Evolutionary conservation across 1,139 yeast species (phyloP).

Genomic region (Pichia sp.): DNA sequence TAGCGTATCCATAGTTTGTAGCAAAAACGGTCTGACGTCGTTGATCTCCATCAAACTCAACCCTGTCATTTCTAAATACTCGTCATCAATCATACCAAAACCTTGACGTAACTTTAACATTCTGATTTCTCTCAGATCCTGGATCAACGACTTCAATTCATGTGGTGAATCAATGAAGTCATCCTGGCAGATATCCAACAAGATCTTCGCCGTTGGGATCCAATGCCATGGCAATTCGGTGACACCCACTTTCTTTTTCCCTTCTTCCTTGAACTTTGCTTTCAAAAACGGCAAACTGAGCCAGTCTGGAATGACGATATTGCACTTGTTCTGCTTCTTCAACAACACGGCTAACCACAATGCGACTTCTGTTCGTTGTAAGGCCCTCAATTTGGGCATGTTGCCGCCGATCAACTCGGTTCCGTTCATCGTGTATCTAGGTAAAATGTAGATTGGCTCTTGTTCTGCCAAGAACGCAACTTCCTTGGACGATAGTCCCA

Average conservation of each 20-base stretch:
- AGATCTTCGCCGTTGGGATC: slow-evolving; percentile 74
- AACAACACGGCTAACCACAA: slow-evolving; percentile 85
- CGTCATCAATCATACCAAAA: slow-evolving; percentile 71
- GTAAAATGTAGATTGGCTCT: slow-evolving; percentile 67
- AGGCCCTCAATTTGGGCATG: slow-evolving; percentile 38
- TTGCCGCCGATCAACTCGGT: slow-evolving; percentile 55
- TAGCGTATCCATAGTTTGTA: slow-evolving; percentile 76
- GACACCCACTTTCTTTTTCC: slow-evolving; percentile 55
- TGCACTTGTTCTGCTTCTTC: slow-evolving; percentile 83
- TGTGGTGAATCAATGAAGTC: slow-evolving; percentile 70
- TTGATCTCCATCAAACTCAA: slow-evolving; percentile 82
- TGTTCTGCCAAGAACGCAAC: slow-evolving; percentile 85
- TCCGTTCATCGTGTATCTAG: slow-evolving; percentile 67
- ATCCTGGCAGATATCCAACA: slow-evolving; percentile 68
- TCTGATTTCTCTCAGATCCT: slow-evolving; percentile 83
- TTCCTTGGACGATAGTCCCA: slow-evolving; percentile 72
- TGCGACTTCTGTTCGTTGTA: slow-evolving; percentile 72
- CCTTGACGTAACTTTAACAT: slow-evolving; percentile 82
- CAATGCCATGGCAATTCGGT: slow-evolving; percentile 82
- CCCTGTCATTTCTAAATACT: slow-evolving; percentile 81
- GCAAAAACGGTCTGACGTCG: slow-evolving; percentile 81
- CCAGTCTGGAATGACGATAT: slow-evolving; percentile 88
- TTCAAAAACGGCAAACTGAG: slow-evolving; percentile 57
- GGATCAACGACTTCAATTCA: slow-evolving; percentile 63
- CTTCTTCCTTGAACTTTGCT: slow-evolving; percentile 66